Percentiles rank a stretch among this genome's conserved stretches.
These are phyloP conservation scores for Hypomyces perniciosus DNA, from an alignment of 2,329 filamentous ascomycete genomes.

Conservation along the genomic window DNA sequence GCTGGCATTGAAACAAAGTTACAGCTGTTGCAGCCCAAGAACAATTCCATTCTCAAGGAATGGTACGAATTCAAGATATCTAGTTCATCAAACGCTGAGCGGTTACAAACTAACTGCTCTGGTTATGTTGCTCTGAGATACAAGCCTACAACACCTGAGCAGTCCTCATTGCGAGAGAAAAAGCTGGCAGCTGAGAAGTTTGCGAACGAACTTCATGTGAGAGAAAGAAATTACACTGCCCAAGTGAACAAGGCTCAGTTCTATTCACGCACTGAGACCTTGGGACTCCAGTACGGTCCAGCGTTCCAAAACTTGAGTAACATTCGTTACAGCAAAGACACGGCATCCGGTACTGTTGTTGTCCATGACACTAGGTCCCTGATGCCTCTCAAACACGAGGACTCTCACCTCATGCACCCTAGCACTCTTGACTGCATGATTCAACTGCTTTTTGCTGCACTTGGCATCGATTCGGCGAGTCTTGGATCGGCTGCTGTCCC, in stretches of 20 bases:
- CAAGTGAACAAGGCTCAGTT: neutral
- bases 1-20: neutral
- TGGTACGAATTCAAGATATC: neutral
- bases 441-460: neutral
- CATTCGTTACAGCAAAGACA: no score
- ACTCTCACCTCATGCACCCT: neutral
- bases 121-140: neutral
- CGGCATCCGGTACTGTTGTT: neutral
- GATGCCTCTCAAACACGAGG: neutral
- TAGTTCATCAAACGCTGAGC: neutral
- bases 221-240: neutral
- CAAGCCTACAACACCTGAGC: neutral
- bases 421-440: neutral
- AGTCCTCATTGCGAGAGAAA: no score
- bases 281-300: neutral
- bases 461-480: neutral
- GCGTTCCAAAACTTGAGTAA: neutral
- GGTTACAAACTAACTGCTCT: neutral
- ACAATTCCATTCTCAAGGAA: neutral
- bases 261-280: no score
- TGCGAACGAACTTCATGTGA: neutral
- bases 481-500: neutral
- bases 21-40: neutral
- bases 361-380: neutral
- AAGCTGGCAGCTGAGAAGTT: no score